Evolutionary conservation across 805 yeast genomes (phyloP), one percentile per base, ranked within the genome.

Genomic region (baker's yeast (Saccharomyces cerevisiae)): DNA sequence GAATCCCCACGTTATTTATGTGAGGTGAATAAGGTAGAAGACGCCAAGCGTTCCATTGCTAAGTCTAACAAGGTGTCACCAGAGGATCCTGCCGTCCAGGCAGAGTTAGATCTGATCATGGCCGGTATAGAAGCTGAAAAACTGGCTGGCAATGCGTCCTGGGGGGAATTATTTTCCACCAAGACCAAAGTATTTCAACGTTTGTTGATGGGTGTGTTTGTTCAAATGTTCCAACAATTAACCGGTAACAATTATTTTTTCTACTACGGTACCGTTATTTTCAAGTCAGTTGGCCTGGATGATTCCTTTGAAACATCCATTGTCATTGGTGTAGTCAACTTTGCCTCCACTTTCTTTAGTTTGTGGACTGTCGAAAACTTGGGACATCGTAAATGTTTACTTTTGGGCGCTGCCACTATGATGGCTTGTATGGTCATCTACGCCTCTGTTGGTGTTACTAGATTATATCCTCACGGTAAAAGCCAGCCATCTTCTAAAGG

Each of bases 1-100:
- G 90, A 84, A 71, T 81, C 87, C 32, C 86, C 89, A 57, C 73
- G 87, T 64, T 84, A 67, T 72, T 75, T 81, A 65, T 73, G 78
- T 55, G 81, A 78, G 67, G 72, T 71, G 57, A 73, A 71, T 47
- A 75, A 70, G 53, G n/a, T 78, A 47, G 87, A 83, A 46, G 84
- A 80, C 53, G 88, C 87, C 51, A 79, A 73, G 67, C 64, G 60
- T 21, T 77, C 85, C 17, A 66, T 83, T 53, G 82, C 83, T 27
- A 76, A 67, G 61, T 77, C 82, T 53, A 83, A 82, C 74, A 80
- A 78, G 65, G 74, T 76, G 46, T 61, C 75, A 10, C 57, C 69
- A 14, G 83, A 82, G 49, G 79, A 79, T 58, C 78, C 79, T 52
- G 77, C 79, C 31, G 79, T 81, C 51, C 73, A 75, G 62, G 70